Evolutionary conservation across 768 basidiomycete genomes (phyloP).

Genomic region (Tylopilus plumbeoviolaceoides): DNA sequence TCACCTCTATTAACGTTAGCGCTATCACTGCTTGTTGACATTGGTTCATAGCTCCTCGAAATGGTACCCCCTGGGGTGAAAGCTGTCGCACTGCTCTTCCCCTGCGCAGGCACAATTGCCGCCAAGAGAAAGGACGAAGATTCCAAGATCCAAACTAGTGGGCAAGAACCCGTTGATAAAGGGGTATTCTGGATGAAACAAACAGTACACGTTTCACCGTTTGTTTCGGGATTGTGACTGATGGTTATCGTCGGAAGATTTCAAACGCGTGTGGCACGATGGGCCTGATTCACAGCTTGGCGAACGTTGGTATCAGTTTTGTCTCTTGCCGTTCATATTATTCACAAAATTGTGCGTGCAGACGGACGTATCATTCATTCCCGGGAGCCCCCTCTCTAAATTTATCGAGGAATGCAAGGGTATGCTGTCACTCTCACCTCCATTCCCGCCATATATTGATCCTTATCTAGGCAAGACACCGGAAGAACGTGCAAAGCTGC

Average conservation of each 20-base stretch:
- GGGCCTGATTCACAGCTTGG: constrained; percentile 76
- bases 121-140: constrained; percentile 58
- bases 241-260: constrained; percentile 44
- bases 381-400: constrained; percentile 56
- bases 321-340: constrained; percentile 5
- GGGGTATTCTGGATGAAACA: constrained; percentile 88
- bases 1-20: background rate
- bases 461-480: constrained; percentile 55
- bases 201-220: constrained; percentile 48
- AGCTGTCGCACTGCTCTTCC: constrained; percentile 86
- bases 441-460: background rate
- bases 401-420: constrained; percentile 67
- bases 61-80: constrained; percentile 73
- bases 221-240: background rate
- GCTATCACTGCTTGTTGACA: background rate
- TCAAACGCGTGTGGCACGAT: constrained; percentile 87
- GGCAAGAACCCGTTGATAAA: constrained; percentile 48
- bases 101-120: constrained; percentile 52
- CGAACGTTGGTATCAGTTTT: constrained; percentile 53
- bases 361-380: constrained; percentile 54
- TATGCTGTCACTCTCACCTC: constrained; percentile 18
- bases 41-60: constrained; percentile 49
- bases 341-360: constrained; percentile 19
- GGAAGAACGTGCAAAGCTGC: constrained; percentile 65
- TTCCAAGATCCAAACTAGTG: constrained; percentile 43